Base-by-base conservation (phyloP, 331 rosid genomes). In the Saraca asoca region DNA sequence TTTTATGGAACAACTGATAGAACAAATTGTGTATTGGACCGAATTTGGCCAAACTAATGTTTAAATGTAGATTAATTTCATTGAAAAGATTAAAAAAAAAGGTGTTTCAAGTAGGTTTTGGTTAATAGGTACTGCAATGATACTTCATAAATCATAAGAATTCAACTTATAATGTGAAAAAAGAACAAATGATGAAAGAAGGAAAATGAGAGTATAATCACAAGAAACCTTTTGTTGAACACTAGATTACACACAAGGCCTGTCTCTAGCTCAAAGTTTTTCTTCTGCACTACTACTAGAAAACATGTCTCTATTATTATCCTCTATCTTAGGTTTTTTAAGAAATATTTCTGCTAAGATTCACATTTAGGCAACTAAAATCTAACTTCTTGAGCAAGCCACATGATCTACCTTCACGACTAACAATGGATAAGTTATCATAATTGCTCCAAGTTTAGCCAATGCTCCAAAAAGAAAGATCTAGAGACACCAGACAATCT, bases 371-470 rank as follows among this genome's bases (percentile, higher is more conserved):
- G 75, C 41, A 5, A 16, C 37, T 7, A 35, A 74, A 44, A n/a
- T n/a, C 62, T 34, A 54, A 61, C 62, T 55, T 17, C 6, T n/a
- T 13, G 46, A 34, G 20, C n/a, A n/a, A n/a, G 9, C 69, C 57
- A 65, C 14, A 20, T 10, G 29, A 62, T 59, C 67, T 86, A 93
- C 98, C 98, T 93, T 93, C 35, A 93, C 90, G 60, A 93, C 98
- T 57, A 93, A 72, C 44, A 93, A 87, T 62, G 98, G 98, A 85
- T 93, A 93, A 4, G 96, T 93, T 57, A 93, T 83, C 46, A 88
- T 82, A 12, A 97, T 93, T 58, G 98, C 98, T 70, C 98, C 98
- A 48, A 93, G 90, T 80, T 93, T 93, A 31, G 98, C 98, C 56
- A 93, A 59, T 39, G 98, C 98, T 59, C 98, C 97, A 51, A 90